These are phyloP conservation scores for Debaryomyces prosopidis DNA, from an alignment of 805 yeast species.

Conservation along the genomic window DNA sequence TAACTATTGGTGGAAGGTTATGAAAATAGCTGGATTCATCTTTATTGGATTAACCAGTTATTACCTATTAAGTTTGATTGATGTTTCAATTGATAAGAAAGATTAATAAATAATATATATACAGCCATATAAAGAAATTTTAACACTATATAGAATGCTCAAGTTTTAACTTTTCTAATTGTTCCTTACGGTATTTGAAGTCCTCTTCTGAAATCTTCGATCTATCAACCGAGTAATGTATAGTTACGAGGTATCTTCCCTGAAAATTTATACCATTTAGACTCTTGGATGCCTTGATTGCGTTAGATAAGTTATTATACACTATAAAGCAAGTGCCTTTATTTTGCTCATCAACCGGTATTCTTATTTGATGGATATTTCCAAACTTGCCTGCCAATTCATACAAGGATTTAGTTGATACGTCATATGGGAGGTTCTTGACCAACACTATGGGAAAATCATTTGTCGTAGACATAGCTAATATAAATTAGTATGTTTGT, in stretches of 20 bases:
- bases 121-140: slow-evolving; percentile 1
- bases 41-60: slow-evolving; percentile 59
- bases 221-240: slow-evolving; percentile 46
- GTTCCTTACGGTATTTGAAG: slow-evolving; percentile 20
- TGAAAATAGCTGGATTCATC: slow-evolving; percentile 60
- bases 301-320: slow-evolving; percentile 48
- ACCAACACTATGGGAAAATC: slow-evolving; percentile 50
- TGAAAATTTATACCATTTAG: slow-evolving; percentile 60
- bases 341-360: slow-evolving; percentile 20
- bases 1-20: slow-evolving; percentile 63
- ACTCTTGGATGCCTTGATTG: slow-evolving; percentile 53
- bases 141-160: slow-evolving; percentile 7
- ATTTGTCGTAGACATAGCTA: neutral
- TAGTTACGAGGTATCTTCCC: slow-evolving; percentile 58
- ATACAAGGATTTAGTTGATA: slow-evolving; percentile 47
- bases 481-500: neutral
- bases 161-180: slow-evolving; percentile 24
- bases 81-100: slow-evolving; percentile 25
- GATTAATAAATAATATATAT: slow-evolving; percentile 3
- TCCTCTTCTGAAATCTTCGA: slow-evolving; percentile 27
- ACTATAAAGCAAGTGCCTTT: slow-evolving; percentile 59
- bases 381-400: slow-evolving; percentile 58
- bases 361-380: slow-evolving; percentile 53
- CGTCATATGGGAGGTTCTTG: slow-evolving; percentile 57
- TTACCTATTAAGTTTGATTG: slow-evolving; percentile 42